These are phyloP conservation scores for Ilyonectria robusta DNA, from an alignment of 2,329 filamentous ascomycete genomes.

Conservation along the genomic window DNA sequence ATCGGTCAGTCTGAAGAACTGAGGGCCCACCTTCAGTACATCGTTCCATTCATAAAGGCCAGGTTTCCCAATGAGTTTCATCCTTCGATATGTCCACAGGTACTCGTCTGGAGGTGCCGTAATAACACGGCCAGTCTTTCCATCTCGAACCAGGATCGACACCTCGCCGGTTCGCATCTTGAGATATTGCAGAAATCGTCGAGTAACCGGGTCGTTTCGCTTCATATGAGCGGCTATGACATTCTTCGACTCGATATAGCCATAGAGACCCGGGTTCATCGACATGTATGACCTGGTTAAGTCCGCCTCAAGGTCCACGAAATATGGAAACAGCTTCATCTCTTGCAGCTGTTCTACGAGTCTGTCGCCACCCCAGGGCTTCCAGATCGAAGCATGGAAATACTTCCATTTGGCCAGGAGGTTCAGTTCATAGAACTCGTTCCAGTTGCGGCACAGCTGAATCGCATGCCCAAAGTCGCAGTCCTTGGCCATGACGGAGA, in stretches of 20 bases:
- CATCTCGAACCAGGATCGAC: conserved; percentile 47
- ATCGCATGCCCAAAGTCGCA: conserved; percentile 48
- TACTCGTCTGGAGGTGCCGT: conserved; percentile 45
- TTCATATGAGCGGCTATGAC: conserved; percentile 50
- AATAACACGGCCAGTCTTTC: conserved; percentile 49
- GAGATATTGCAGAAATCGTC: conserved; percentile 49
- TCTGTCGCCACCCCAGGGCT: conserved; percentile 39
- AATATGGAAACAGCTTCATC: conserved; percentile 48
- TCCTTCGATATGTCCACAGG: conserved; percentile 46
- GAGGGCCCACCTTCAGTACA: conserved; percentile 41
- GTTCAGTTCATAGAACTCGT: conserved; percentile 48
- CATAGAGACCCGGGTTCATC: no score
- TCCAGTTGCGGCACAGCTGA: conserved; percentile 49
- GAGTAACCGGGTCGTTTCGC: conserved; percentile 45
- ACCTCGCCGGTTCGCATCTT: conserved; percentile 46
- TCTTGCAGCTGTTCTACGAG: conserved; percentile 46
- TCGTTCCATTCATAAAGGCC: conserved; percentile 38
- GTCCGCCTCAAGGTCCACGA: conserved; percentile 43
- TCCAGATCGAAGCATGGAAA: conserved; percentile 49
- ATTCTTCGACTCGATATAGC: conserved; percentile 35
- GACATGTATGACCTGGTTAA: no score
- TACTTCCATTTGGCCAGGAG: conserved; percentile 44
- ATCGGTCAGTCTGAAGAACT: conserved; percentile 45
- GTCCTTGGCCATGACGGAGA: conserved; percentile 49
- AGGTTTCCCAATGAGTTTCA: conserved; percentile 44